Evolutionary conservation across 2,329 filamentous ascomycete species (phyloP), one percentile per base, ranked within the genome.

Genomic region (Beauveria caledonica): DNA sequence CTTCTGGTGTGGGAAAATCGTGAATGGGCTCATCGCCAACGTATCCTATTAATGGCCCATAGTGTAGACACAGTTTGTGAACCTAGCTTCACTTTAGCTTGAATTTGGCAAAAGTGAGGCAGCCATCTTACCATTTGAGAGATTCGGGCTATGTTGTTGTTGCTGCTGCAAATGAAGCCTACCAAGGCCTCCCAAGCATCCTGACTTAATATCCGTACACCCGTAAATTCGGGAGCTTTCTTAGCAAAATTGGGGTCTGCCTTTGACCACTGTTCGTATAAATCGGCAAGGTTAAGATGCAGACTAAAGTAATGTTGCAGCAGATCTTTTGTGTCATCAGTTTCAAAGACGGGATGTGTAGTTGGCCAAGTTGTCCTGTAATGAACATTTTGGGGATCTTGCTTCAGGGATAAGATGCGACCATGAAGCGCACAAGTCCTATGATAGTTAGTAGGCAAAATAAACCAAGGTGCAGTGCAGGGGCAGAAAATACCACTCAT

Each of bases 151-250:
- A 99, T 99, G 71, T 99, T 97, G 76, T 99, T 99, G 75, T 99
- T 99, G 74, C 92, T 96, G 74, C 92, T 97, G 80, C 94, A 99
- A 64, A 99, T 99, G 74, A 99, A 99, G 60, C 89, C 87, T 25
- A 99, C 79, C 23, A 99, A 79, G 0, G 94, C 86, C 73, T 99
- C 94, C 94, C 95, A 99, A 1, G 93, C 87, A 77, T 97, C 92
- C 76, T 99, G 94, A 67, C 88, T 90, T 49, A 99, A 77, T 65
- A 99, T 97, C 23, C 94, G 86, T 60, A 99, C 89, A 13, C 95
- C 94, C 0, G 88, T 87, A 71, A 99, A 99, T 60, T 87, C 86
- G 0, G 89, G 87, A 0, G 94, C 93, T 66, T 90, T 90, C 69
- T 87, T 88, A 67, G 86, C 88, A 75, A 99, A 99, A 72, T 97